These are phyloP conservation scores for Pachyrhizus erosus DNA, from an alignment of 306 rosid species.

Conservation along the genomic window DNA sequence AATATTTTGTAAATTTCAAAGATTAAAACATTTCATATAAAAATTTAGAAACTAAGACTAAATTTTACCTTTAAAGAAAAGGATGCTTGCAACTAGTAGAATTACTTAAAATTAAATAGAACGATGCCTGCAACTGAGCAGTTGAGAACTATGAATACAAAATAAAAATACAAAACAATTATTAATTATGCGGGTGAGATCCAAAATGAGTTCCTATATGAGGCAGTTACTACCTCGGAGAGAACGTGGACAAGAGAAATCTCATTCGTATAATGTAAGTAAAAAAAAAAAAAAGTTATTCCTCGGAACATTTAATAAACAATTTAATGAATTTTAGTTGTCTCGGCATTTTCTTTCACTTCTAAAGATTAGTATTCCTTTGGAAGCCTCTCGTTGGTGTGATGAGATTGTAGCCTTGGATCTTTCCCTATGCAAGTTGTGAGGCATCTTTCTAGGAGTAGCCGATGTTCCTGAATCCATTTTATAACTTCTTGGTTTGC, in stretches of 20 bases:
- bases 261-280: constrained; percentile 39
- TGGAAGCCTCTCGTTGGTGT: constrained; percentile 25
- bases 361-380: constrained; percentile 33
- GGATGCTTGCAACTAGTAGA: neutral
- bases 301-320: constrained; percentile 34
- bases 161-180: constrained; percentile 30
- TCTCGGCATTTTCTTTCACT: constrained; percentile 21
- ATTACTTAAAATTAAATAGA: neutral
- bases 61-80: too few relatives aligned
- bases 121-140: constrained; percentile 12
- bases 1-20: too few relatives aligned
- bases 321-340: constrained; percentile 23
- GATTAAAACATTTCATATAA: too few relatives aligned
- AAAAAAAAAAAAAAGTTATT: constrained; percentile 38
- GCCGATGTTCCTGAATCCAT: constrained; percentile 21
- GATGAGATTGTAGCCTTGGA: neutral
- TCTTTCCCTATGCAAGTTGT: constrained; percentile 22
- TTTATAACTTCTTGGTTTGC: neutral
- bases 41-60: too few relatives aligned
- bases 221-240: constrained; percentile 32
- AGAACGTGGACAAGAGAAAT: constrained; percentile 41
- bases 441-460: constrained; percentile 21
- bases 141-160: constrained; percentile 25
- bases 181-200: constrained; percentile 34
- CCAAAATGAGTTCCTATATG: constrained; percentile 42